phyloP scores from a whole-genome alignment of 257 asterid genomes.

The Solanum bukasovii region DNA sequence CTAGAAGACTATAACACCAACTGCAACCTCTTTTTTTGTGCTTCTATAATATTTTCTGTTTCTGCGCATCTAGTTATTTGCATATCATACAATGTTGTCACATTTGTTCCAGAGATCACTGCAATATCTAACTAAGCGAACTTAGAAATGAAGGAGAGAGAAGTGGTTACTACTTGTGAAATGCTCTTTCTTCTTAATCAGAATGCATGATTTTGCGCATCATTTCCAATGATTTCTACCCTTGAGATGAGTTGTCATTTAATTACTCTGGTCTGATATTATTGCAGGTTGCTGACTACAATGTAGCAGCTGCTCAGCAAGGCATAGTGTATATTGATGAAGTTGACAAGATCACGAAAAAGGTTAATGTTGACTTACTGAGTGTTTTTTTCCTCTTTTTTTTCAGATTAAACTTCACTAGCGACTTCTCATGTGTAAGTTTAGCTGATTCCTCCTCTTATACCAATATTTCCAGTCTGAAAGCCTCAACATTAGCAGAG shows the following conservation, averaged over 20 bases:
- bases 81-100: background rate
- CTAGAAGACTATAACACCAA: background rate
- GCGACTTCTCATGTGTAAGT: background rate
- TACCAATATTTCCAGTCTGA: conserved; percentile 51
- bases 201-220: background rate
- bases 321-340: conserved; percentile 97
- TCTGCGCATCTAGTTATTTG: background rate
- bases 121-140: background rate
- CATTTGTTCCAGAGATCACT: background rate
- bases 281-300: conserved; percentile 85
- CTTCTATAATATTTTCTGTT: background rate
- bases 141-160: background rate
- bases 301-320: conserved; percentile 96
- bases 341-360: conserved; percentile 96
- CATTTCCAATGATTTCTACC: background rate
- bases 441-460: background rate
- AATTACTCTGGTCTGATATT: background rate
- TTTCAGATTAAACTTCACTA: background rate
- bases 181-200: background rate
- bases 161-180: background rate
- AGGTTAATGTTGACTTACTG: conserved; percentile 27
- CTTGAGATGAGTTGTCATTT: background rate
- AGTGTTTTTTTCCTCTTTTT: background rate
- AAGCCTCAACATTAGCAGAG: conserved; percentile 94
- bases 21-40: background rate